Conservation (phyloP, 495 filamentous ascomycete genomes). For the Schizothecium vesticola region DNA sequence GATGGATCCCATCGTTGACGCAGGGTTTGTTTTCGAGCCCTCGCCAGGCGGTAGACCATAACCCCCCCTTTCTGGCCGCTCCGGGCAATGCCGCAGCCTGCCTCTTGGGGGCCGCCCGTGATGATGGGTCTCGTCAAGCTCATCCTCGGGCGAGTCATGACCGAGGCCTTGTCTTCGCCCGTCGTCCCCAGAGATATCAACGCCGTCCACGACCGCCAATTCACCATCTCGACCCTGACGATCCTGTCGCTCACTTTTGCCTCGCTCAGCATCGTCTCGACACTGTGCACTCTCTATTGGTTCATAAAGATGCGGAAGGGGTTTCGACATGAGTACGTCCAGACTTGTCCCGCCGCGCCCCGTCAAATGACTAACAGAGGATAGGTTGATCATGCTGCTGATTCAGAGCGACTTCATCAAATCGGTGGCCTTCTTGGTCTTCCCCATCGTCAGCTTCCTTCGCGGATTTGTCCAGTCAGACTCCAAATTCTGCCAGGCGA, state of each 20-base stretch:
- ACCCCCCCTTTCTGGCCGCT: not conserved
- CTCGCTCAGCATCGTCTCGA: constrained; percentile 48
- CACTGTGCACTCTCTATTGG: constrained; percentile 58
- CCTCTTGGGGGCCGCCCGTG: not conserved
- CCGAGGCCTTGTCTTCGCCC: not conserved
- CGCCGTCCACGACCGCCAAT: not conserved
- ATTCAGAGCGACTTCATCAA: constrained; percentile 67
- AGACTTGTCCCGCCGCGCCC: not conserved
- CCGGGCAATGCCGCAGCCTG: not conserved
- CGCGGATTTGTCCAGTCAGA: constrained; percentile 41
- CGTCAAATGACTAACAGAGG: constrained; percentile 4
- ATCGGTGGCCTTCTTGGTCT: constrained; percentile 58
- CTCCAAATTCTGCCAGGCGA: constrained; percentile 59
- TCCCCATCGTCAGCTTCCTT: constrained; percentile 49
- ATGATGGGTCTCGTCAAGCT: not conserved
- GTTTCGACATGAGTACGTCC: constrained; percentile 66
- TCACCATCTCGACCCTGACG: constrained; percentile 12
- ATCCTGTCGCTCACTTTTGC: constrained; percentile 32
- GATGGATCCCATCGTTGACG: constrained; percentile 11
- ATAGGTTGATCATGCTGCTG: constrained; percentile 63
- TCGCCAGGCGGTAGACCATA: not conserved
- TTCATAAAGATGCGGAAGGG: constrained; percentile 66
- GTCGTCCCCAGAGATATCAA: not conserved
- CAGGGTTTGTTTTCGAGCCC: constrained; percentile 21
- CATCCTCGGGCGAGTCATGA: constrained; percentile 1